These are phyloP conservation scores for Verticillium klebahnii DNA, from an alignment of 2,329 filamentous ascomycete species.

Conservation along the genomic window DNA sequence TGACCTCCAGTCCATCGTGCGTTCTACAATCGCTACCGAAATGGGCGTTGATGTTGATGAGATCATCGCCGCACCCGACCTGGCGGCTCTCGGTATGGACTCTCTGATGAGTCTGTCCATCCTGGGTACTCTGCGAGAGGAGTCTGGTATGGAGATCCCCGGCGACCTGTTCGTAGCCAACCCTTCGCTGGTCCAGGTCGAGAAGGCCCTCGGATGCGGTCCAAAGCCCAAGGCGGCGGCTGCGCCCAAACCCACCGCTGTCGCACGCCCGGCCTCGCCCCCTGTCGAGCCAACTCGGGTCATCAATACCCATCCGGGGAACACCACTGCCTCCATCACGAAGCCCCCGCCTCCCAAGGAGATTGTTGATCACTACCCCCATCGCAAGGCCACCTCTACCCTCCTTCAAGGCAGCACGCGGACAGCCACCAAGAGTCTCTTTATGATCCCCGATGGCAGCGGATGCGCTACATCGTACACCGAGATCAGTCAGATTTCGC, in stretches of 20 bases:
- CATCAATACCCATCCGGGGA: slow-evolving; percentile 22
- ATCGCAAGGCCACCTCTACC: slow-evolving; percentile 43
- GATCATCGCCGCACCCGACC: slow-evolving; percentile 46
- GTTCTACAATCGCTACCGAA: slow-evolving; percentile 64
- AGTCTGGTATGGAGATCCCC: slow-evolving; percentile 48
- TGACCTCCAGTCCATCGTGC: slow-evolving; percentile 48
- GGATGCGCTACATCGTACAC: slow-evolving; percentile 65
- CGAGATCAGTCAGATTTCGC: slow-evolving; percentile 47
- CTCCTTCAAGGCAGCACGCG: slow-evolving; percentile 45
- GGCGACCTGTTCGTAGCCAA: slow-evolving; percentile 58
- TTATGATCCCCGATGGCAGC: slow-evolving; percentile 51
- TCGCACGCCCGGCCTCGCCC: slow-evolving; percentile 3
- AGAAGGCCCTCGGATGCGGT: slow-evolving; percentile 55
- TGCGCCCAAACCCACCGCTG: not conserved
- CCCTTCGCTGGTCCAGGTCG: slow-evolving; percentile 60
- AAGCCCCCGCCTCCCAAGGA: slow-evolving; percentile 33
- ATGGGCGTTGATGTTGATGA: slow-evolving; percentile 68
- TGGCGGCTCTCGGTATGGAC: slow-evolving; percentile 55
- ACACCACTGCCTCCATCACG: slow-evolving; percentile 43
- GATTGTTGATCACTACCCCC: slow-evolving; percentile 38
- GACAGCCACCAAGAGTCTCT: slow-evolving; percentile 40
- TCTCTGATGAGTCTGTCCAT: slow-evolving; percentile 55
- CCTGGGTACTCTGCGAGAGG: slow-evolving; percentile 48
- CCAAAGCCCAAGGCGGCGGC: slow-evolving; percentile 30
- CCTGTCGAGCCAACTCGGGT: slow-evolving; percentile 17